phyloP scores from a whole-genome alignment of 345 rosid species.

The Euphorbia pulcherrima region DNA sequence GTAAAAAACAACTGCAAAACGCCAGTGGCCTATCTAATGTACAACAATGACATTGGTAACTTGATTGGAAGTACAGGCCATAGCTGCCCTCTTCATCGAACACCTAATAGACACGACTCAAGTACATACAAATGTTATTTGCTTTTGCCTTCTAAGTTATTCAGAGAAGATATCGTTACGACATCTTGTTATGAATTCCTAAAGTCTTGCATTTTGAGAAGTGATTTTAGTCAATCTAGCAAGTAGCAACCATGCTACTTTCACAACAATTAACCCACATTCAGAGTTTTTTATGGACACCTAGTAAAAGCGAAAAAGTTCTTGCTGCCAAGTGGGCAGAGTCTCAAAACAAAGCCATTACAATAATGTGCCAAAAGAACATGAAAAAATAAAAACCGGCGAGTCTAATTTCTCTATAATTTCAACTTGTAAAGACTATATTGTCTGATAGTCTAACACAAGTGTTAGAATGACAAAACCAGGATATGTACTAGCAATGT shows the following conservation, averaged over 20 bases:
- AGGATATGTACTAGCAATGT: background rate
- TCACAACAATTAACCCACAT: background rate
- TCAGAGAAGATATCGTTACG: background rate
- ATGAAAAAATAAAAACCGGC: background rate
- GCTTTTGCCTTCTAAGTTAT: background rate
- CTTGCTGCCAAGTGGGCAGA: background rate
- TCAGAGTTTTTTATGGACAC: background rate
- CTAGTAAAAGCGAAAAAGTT: background rate
- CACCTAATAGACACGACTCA: background rate
- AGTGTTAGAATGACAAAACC: conserved; percentile 11
- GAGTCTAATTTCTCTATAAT: background rate
- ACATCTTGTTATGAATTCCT: background rate
- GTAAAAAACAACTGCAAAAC: conserved; percentile 47
- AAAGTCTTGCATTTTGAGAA: background rate
- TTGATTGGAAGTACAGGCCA: too few relatives aligned
- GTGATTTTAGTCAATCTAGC: background rate
- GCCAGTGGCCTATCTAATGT: too few relatives aligned
- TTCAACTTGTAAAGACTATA: background rate
- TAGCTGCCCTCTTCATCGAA: too few relatives aligned
- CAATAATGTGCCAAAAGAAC: background rate
- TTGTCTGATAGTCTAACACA: conserved; percentile 13
- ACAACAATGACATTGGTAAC: too few relatives aligned
- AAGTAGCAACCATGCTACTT: background rate
- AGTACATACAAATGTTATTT: too few relatives aligned
- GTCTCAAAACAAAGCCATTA: background rate